Percentiles rank a stretch among this genome's conserved stretches.
phyloP scores from a whole-genome alignment of 208 protist species.

The Trypanosoma rangeli region DNA sequence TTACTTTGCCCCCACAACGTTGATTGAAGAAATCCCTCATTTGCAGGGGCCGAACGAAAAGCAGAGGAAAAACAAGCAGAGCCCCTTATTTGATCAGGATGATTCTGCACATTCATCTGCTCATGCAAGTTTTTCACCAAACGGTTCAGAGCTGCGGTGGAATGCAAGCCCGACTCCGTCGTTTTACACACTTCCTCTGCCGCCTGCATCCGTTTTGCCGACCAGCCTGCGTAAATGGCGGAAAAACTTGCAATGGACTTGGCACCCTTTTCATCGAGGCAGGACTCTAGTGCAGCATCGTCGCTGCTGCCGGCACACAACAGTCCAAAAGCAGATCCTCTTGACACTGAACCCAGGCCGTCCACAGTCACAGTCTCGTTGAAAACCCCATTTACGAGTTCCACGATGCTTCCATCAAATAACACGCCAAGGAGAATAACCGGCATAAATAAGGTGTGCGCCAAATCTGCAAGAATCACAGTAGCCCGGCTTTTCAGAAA shows the following conservation, averaged over 20 bases:
- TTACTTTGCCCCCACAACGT: slow-evolving; percentile 24
- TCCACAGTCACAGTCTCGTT: slow-evolving; percentile 59
- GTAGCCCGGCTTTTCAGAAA: slow-evolving; percentile 58
- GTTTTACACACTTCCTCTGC: not conserved
- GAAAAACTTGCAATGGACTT: slow-evolving; percentile 33
- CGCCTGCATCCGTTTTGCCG: slow-evolving; percentile 5
- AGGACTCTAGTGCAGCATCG: not conserved
- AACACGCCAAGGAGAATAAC: slow-evolving; percentile 55
- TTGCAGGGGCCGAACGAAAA: too few species aligned
- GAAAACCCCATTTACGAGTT: slow-evolving; percentile 44
- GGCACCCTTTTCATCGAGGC: slow-evolving; percentile 19
- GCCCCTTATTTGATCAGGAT: not conserved
- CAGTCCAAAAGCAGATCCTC: slow-evolving; percentile 38
- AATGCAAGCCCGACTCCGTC: not conserved
- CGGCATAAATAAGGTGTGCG: slow-evolving; percentile 50
- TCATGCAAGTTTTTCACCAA: slow-evolving; percentile 22
- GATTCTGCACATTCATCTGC: slow-evolving; percentile 5
- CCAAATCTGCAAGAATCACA: slow-evolving; percentile 42
- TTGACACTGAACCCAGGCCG: slow-evolving; percentile 71
- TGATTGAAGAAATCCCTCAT: slow-evolving; percentile 8
- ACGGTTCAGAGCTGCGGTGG: not conserved
- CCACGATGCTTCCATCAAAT: slow-evolving; percentile 56
- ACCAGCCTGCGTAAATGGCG: slow-evolving; percentile 23
- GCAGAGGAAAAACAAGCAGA: too few species aligned
- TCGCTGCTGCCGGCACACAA: not conserved